Conservation (phyloP, 169 alveolate genomes). For the Plasmodium gallinaceum region DNA sequence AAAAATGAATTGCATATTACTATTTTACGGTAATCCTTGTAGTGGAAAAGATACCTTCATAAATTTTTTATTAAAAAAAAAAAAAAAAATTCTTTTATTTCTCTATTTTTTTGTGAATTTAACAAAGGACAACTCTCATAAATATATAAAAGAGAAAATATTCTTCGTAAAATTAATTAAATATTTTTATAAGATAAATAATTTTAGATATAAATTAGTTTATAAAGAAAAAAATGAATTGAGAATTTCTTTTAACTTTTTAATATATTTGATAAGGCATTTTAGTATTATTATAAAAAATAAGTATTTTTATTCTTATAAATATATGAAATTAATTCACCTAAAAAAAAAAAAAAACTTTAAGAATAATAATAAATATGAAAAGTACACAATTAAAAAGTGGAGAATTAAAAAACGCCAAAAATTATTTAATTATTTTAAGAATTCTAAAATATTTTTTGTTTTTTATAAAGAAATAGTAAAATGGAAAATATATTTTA, state of each 20-base stretch:
- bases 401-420: neutral
- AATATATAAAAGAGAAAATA: conserved; percentile 14
- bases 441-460: conserved; percentile 9
- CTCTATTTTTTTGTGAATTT: conserved; percentile 17
- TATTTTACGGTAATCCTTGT: conserved; percentile 71
- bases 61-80: conserved; percentile 18
- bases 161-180: conserved; percentile 47
- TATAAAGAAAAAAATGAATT: neutral
- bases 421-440: neutral
- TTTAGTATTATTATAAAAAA: neutral
- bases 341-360: neutral
- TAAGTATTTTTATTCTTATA: neutral
- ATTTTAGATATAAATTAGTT: neutral
- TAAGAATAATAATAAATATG: neutral
- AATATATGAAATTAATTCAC: neutral
- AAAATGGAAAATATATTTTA: conserved; percentile 21
- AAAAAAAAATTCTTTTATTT: conserved; percentile 10
- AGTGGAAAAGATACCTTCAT: conserved; percentile 74
- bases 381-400: neutral
- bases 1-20: conserved; percentile 30
- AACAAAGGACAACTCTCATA: neutral
- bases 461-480: conserved; percentile 1
- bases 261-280: conserved; percentile 14
- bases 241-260: conserved; percentile 16
- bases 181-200: conserved; percentile 5